phyloP scores from a whole-genome alignment of 2,329 filamentous ascomycete genomes.

The Penicillium sclerotigenum region DNA sequence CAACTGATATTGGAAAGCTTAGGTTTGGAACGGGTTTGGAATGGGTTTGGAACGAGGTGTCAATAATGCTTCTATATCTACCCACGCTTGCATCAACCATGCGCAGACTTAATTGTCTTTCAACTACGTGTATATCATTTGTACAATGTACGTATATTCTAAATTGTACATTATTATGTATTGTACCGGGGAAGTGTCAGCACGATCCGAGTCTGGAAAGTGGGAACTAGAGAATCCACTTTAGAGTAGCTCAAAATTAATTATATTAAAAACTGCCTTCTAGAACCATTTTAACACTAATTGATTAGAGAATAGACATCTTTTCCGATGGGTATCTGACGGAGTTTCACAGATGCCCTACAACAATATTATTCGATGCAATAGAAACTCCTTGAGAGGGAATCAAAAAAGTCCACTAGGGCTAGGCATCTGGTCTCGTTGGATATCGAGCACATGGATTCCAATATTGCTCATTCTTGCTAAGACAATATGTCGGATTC shows the following conservation, averaged over 20 bases:
- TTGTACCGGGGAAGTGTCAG: conserved; percentile 8
- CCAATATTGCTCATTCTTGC: not conserved
- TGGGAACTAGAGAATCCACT: conserved; percentile 6
- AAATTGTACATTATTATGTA: not conserved
- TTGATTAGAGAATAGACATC: not conserved
- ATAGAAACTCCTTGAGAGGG: not conserved
- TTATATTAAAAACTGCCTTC: conserved; percentile 19
- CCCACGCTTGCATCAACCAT: not conserved
- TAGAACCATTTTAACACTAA: conserved; percentile 20
- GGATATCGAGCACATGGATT: conserved; percentile 13
- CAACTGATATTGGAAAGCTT: not conserved
- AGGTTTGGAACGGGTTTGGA: not conserved
- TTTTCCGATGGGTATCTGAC: not conserved
- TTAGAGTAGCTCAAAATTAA: conserved; percentile 1
- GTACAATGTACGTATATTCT: not conserved
- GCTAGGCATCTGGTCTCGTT: conserved; percentile 12
- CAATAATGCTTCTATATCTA: not conserved
- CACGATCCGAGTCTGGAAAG: conserved; percentile 11
- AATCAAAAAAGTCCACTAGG: not conserved
- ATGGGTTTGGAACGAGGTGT: too few relatives aligned
- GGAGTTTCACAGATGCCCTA: not conserved
- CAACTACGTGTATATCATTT: not conserved
- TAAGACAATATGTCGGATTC: not conserved
- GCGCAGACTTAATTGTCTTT: conserved; percentile 1
- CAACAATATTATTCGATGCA: conserved; percentile 9